Conservation (phyloP, 2,329 filamentous ascomycete species). For the Penicillium sp. region DNA sequence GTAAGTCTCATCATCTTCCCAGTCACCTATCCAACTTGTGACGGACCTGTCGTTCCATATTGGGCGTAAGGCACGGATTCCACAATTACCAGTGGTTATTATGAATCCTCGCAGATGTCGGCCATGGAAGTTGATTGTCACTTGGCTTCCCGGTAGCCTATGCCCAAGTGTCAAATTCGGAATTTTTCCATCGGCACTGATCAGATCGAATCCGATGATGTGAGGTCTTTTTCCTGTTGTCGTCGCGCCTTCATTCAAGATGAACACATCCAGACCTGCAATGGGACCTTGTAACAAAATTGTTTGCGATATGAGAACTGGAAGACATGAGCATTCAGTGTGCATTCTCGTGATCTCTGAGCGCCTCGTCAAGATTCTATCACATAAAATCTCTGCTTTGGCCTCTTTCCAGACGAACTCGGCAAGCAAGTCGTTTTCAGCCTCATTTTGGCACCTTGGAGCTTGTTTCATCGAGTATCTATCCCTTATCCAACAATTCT, state of each 20-base stretch:
- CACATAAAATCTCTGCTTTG: background rate
- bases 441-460: background rate
- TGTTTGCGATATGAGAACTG: background rate
- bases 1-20: background rate
- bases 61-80: background rate
- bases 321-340: background rate
- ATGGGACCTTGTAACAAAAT: background rate
- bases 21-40: slow-evolving; percentile 4
- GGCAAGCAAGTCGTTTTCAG: background rate
- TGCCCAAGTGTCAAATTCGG: background rate
- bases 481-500: background rate
- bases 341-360: background rate
- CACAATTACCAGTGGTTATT: background rate
- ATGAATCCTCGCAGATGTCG: background rate
- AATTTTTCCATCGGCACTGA: background rate
- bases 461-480: background rate
- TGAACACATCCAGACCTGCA: background rate
- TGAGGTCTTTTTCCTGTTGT: background rate
- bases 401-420: background rate
- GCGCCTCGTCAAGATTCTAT: background rate
- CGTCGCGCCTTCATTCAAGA: background rate
- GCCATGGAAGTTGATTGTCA: background rate
- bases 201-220: background rate
- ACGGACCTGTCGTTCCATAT: background rate
- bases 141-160: background rate